Evolutionary conservation across 768 basidiomycete genomes (phyloP).

Genomic region (Kwoniella pini): DNA sequence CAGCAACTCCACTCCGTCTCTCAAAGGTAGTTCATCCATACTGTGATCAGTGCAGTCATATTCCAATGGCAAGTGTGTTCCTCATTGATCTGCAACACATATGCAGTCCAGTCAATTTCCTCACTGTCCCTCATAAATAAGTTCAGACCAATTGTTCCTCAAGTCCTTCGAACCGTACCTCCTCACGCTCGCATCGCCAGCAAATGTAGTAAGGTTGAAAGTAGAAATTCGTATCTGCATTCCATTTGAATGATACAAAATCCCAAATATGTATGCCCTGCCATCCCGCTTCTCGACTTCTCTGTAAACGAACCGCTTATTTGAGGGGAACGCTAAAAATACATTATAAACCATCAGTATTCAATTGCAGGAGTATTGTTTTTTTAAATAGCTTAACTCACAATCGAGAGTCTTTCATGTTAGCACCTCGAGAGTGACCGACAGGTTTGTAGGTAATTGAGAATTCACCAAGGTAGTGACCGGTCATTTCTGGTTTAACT

Average conservation of each 20-base stretch:
- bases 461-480: conserved; percentile 95
- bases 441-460: conserved; percentile 94
- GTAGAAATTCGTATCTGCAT: conserved; percentile 24
- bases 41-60: too few relatives aligned
- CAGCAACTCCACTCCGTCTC: too few relatives aligned
- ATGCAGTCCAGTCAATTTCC: too few relatives aligned
- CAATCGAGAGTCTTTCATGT: conserved; percentile 62
- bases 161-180: too few relatives aligned
- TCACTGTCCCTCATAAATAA: too few relatives aligned
- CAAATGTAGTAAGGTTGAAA: too few relatives aligned
- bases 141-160: too few relatives aligned
- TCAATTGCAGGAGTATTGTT: not conserved
- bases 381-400: conserved; percentile 67
- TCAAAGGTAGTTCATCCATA: too few relatives aligned
- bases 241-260: conserved; percentile 17
- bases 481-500: conserved; percentile 99
- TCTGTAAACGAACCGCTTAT: conserved; percentile 59
- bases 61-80: too few relatives aligned
- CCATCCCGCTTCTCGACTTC: not conserved
- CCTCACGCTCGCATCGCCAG: too few relatives aligned
- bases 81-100: too few relatives aligned
- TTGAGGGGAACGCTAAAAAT: conserved; percentile 79
- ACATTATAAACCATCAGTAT: conserved; percentile 2
- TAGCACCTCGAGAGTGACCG: conserved; percentile 99
- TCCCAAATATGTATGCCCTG: conserved; percentile 4